Percentiles rank a stretch among this genome's conserved stretches.
Evolutionary conservation across 1,284 basidiomycete species (phyloP).

Genomic region (Malassezia cuniculi): DNA sequence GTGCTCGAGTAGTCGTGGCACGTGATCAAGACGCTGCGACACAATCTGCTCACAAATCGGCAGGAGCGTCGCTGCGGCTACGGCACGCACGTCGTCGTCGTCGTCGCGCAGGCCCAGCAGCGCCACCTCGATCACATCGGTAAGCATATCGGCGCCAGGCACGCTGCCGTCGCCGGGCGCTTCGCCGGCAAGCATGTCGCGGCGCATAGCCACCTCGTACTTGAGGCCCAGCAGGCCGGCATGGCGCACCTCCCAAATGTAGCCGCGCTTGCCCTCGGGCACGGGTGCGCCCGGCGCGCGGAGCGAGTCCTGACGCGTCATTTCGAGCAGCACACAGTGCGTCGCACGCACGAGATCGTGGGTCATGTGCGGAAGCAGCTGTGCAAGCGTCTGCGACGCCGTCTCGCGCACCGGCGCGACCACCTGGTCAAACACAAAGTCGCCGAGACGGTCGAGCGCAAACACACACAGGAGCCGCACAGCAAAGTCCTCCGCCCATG

Average conservation of each 20-base stretch:
- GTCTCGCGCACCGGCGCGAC: conserved; percentile 94
- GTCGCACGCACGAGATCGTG: conserved; percentile 60
- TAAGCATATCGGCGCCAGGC: conserved; percentile 17
- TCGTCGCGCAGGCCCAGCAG: conserved; percentile 63
- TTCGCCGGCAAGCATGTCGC: conserved; percentile 55
- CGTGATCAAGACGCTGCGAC: conserved; percentile 53
- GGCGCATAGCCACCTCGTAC: conserved; percentile 87
- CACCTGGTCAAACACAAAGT: conserved; percentile 94
- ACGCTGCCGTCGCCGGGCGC: conserved; percentile 1
- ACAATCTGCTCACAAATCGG: conserved; percentile 75
- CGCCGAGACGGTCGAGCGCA: conserved; percentile 90
- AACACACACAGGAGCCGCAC: conserved; percentile 79
- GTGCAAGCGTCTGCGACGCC: conserved; percentile 83
- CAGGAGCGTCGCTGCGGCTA: conserved; percentile 78
- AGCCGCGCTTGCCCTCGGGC: conserved; percentile 45
- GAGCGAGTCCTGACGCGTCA: conserved; percentile 75
- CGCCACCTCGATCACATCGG: conserved; percentile 26
- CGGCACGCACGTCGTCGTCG: conserved; percentile 92
- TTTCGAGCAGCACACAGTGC: conserved; percentile 70
- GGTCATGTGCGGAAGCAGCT: conserved; percentile 75
- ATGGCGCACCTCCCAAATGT: conserved; percentile 94
- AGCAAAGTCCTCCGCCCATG: conserved; percentile 78
- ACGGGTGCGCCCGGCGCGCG: conserved; percentile 4
- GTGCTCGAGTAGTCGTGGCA: conserved; percentile 58
- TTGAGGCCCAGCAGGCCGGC: conserved; percentile 91